These are phyloP conservation scores for Stagonosporopsis rhizophila DNA, from an alignment of 2,329 filamentous ascomycete genomes.

Conservation along the genomic window DNA sequence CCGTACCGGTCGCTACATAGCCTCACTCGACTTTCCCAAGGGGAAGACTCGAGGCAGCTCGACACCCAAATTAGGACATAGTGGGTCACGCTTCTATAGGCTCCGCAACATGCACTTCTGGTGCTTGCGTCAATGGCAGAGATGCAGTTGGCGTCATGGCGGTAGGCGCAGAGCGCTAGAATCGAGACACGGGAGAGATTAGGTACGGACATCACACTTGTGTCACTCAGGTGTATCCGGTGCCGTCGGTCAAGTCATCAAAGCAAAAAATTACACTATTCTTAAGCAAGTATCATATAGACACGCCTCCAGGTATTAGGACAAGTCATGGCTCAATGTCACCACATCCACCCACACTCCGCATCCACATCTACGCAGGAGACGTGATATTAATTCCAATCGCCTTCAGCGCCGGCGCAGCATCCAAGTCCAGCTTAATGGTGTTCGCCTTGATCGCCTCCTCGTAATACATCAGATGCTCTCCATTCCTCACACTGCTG, in stretches of 20 bases:
- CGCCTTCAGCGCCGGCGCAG: constrained; percentile 35
- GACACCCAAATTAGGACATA: too few relatives aligned
- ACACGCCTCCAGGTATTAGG: not conserved
- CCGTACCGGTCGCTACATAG: too few relatives aligned
- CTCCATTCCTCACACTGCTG: constrained; percentile 60
- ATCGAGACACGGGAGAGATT: too few relatives aligned
- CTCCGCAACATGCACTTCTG: not conserved
- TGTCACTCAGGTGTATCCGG: too few relatives aligned
- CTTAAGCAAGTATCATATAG: not conserved
- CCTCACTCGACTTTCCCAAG: not conserved
- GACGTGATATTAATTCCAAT: constrained; percentile 38
- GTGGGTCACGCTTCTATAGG: not conserved
- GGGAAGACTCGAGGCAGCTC: too few relatives aligned
- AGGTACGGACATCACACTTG: too few relatives aligned
- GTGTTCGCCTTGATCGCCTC: constrained; percentile 61
- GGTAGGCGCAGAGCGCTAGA: too few relatives aligned
- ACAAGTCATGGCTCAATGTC: not conserved
- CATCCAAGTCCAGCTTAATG: constrained; percentile 61
- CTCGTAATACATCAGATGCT: constrained; percentile 63
- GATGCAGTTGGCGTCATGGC: too few relatives aligned
- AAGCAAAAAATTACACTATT: not conserved
- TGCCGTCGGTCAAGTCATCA: too few relatives aligned
- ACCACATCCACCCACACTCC: not conserved
- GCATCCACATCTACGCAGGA: not conserved
- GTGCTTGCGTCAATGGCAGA: too few relatives aligned